Evolutionary conservation across 495 filamentous ascomycete genomes (phyloP).

Genomic region (Aspergillus affinis): DNA sequence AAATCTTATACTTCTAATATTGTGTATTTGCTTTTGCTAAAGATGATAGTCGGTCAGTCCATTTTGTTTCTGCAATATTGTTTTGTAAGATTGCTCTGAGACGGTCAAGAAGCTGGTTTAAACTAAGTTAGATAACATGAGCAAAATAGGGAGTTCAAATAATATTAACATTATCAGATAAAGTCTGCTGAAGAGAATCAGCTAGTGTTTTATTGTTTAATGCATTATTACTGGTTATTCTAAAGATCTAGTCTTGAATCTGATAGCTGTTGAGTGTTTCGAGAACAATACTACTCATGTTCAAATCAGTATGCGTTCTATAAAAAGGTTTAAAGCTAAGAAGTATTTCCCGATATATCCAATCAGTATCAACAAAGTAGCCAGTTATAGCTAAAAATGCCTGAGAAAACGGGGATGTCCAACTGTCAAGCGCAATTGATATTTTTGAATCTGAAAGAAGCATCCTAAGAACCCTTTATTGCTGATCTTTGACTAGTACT

Average conservation of each 20-base stretch:
- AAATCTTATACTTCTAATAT: not conserved
- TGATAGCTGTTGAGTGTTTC: conserved; percentile 8
- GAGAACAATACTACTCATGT: not conserved
- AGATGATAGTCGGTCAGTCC: not conserved
- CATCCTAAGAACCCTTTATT: not conserved
- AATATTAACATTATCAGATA: conserved; percentile 12
- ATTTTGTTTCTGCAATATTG: not conserved
- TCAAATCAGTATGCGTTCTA: conserved; percentile 7
- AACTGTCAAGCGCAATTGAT: no score
- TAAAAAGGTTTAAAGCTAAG: conserved; percentile 17
- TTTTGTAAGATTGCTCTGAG: conserved; percentile 4
- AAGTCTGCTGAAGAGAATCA: conserved; percentile 5
- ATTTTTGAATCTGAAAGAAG: conserved; percentile 1
- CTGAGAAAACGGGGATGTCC: no score
- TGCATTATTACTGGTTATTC: conserved; percentile 13
- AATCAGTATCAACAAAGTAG: no score
- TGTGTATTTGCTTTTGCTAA: not conserved
- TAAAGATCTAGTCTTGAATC: conserved; percentile 12
- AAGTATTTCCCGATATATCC: conserved; percentile 14
- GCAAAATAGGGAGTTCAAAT: conserved; percentile 12
- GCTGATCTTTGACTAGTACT: not conserved
- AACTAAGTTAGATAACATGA: no score
- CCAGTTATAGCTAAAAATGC: no score
- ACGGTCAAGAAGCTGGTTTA: conserved; percentile 14
- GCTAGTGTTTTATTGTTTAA: conserved; percentile 16